A percentile compares a stretch with the other conserved stretches of the same genome.
Evolutionary conservation across 2,329 filamentous ascomycete species (phyloP).

Genomic region (Fusarium dlaminii): DNA sequence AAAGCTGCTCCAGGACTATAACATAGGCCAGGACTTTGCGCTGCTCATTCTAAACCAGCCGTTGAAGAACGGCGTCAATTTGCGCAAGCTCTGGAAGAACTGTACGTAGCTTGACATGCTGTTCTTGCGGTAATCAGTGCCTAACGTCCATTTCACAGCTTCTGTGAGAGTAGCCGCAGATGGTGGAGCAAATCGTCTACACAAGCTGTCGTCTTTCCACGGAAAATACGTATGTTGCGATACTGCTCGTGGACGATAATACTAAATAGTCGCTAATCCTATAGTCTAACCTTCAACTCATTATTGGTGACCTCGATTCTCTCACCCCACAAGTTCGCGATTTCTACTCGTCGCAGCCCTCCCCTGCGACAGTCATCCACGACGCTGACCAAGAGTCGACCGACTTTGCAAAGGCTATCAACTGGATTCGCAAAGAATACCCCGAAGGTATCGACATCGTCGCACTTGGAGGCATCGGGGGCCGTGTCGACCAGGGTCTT

Average conservation of each 20-base stretch:
- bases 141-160: slow-evolving; percentile 55
- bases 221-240: slow-evolving; percentile 54
- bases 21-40: slow-evolving; percentile 51
- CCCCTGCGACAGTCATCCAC: slow-evolving; percentile 68
- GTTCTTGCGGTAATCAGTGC: not conserved
- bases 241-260: not conserved
- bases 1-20: slow-evolving; percentile 48
- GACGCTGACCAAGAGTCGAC: slow-evolving; percentile 87
- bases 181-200: slow-evolving; percentile 85
- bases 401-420: slow-evolving; percentile 87
- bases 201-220: slow-evolving; percentile 54
- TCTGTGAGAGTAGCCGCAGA: slow-evolving; percentile 82
- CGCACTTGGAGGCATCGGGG: slow-evolving; percentile 84
- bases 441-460: slow-evolving; percentile 69
- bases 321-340: slow-evolving; percentile 67
- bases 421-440: slow-evolving; percentile 60
- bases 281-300: slow-evolving; percentile 71
- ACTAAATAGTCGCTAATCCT: slow-evolving; percentile 3
- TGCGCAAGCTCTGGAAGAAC: slow-evolving; percentile 61
- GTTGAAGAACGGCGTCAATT: slow-evolving; percentile 55
- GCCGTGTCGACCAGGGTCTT: slow-evolving; percentile 91
- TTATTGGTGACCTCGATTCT: slow-evolving; percentile 94
- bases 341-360: slow-evolving; percentile 70
- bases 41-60: slow-evolving; percentile 64
- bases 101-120: slow-evolving; percentile 47